Evolutionary conservation across 106 monocot species (phyloP).

Genomic region (Iris macrosiphon): DNA sequence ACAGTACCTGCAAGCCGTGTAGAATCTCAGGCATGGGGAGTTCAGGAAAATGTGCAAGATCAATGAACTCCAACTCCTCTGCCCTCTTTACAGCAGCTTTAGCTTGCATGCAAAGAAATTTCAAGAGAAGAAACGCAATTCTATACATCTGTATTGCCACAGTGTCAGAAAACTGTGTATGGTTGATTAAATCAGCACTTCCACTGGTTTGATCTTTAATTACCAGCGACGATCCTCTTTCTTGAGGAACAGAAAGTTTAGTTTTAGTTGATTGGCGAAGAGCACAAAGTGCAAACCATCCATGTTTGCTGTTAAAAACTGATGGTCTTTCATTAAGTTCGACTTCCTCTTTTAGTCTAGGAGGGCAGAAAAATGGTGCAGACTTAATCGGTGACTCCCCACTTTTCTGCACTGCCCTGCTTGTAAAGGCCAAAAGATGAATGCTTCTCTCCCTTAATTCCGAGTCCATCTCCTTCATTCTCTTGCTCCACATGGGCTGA

Average conservation of each 20-base stretch:
- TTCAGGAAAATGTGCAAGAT: slow-evolving; percentile 79
- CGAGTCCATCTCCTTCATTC: slow-evolving; percentile 49
- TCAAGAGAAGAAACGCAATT: slow-evolving; percentile 67
- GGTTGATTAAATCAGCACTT: slow-evolving; percentile 15
- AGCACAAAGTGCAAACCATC: slow-evolving; percentile 61
- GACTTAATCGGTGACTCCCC: slow-evolving; percentile 27
- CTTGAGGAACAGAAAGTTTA: not conserved
- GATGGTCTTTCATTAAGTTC: slow-evolving; percentile 34
- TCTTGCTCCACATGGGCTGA: slow-evolving; percentile 34
- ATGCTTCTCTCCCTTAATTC: slow-evolving; percentile 62
- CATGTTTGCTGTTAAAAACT: slow-evolving; percentile 38
- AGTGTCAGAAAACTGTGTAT: slow-evolving; percentile 46
- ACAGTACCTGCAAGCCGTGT: slow-evolving; percentile 78
- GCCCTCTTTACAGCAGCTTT: slow-evolving; percentile 61
- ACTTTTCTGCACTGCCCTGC: slow-evolving; percentile 38
- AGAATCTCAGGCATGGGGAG: slow-evolving; percentile 91
- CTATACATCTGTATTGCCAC: slow-evolving; percentile 69
- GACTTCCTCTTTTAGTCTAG: slow-evolving; percentile 48
- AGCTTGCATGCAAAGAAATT: slow-evolving; percentile 80
- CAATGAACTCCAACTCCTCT: slow-evolving; percentile 64
- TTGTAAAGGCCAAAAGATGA: slow-evolving; percentile 83
- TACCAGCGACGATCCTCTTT: slow-evolving; percentile 7
- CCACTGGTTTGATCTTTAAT: slow-evolving; percentile 24
- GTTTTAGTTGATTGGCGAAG: slow-evolving; percentile 10
- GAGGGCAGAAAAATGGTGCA: slow-evolving; percentile 32